Evolutionary conservation across 805 yeast genomes (phyloP).

Genomic region (Candida dendrica): DNA sequence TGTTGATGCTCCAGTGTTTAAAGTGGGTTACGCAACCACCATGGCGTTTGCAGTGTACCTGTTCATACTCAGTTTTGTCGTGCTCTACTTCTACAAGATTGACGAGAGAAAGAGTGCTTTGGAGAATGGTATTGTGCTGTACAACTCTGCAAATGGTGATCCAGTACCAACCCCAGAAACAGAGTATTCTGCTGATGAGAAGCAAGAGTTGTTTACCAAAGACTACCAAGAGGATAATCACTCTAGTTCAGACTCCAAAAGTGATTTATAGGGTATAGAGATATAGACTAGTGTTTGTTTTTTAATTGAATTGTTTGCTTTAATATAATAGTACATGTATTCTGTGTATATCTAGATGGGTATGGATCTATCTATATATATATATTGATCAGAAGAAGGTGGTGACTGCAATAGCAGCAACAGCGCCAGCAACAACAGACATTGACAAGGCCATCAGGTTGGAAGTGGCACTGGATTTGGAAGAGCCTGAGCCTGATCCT

Average conservation of each 20-base stretch:
- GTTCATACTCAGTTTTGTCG: constrained; percentile 21
- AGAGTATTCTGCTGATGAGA: too few species aligned
- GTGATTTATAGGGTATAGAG: too few species aligned
- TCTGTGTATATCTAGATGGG: too few species aligned
- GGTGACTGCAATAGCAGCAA: not conserved
- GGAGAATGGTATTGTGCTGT: constrained; percentile 30
- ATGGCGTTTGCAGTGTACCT: constrained; percentile 26
- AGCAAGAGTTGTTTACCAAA: too few species aligned
- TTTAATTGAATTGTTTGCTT: too few species aligned
- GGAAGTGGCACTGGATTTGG: not conserved
- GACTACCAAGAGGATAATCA: too few species aligned
- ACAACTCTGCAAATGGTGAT: constrained; percentile 18
- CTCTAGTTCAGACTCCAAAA: too few species aligned
- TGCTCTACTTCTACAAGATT: constrained; percentile 29
- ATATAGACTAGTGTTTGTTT: too few species aligned
- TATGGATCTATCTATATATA: too few species aligned
- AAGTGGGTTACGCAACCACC: constrained; percentile 42
- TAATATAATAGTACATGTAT: too few species aligned
- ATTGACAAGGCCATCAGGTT: not conserved
- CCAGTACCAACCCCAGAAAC: constrained; percentile 1
- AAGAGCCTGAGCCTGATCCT: not conserved
- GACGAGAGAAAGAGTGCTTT: constrained; percentile 31
- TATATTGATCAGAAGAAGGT: not conserved
- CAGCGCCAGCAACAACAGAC: not conserved
- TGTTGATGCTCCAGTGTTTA: constrained; percentile 46